phyloP scores from a whole-genome alignment of 257 asterid species.

The Rhazya stricta region DNA sequence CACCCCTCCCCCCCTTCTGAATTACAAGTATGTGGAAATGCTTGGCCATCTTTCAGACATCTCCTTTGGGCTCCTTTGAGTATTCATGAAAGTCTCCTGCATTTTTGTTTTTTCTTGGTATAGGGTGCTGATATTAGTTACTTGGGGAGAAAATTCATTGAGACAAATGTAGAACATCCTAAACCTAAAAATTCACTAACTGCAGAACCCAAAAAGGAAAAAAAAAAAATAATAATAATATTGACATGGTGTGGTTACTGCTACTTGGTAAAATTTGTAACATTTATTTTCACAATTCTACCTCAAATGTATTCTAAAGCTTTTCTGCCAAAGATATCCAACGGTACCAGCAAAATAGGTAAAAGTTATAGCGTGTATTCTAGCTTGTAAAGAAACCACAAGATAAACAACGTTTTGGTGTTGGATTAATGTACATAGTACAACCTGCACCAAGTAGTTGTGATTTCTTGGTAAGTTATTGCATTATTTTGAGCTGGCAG shows the following conservation, averaged over 20 bases:
- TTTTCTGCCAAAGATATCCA: neutral
- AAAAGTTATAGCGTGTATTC: neutral
- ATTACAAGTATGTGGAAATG: neutral
- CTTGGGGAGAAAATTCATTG: too few species aligned
- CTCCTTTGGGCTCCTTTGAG: neutral
- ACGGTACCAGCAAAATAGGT: neutral
- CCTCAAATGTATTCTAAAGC: neutral
- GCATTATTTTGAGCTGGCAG: neutral
- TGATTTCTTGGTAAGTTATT: neutral
- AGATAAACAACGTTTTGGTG: neutral
- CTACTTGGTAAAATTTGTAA: neutral
- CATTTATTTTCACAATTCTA: neutral
- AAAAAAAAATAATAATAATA: too few species aligned
- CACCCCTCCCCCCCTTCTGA: too few species aligned
- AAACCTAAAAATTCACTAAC: too few species aligned
- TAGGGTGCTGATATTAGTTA: too few species aligned
- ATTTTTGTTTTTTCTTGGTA: too few species aligned
- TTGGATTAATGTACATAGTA: neutral
- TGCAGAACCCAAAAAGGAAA: too few species aligned
- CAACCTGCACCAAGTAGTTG: neutral
- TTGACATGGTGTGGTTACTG: neutral
- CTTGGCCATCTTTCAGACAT: neutral
- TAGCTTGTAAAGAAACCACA: conserved; percentile 6
- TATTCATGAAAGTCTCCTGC: neutral
- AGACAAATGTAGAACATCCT: too few species aligned